phyloP scores from a whole-genome alignment of 306 rosid genomes.

The Mimosa pudica region DNA sequence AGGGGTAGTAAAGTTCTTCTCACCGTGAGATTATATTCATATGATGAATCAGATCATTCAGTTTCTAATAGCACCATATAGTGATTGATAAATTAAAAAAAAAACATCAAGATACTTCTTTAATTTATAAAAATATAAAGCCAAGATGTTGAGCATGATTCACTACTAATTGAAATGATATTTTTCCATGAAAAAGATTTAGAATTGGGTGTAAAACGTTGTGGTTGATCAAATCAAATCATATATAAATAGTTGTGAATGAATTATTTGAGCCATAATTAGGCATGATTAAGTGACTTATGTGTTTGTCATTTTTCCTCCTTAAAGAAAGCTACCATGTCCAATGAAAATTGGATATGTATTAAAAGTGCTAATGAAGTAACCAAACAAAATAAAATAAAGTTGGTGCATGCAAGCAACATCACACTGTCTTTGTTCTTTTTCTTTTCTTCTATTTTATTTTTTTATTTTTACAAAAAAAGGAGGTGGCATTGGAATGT shows the following conservation, averaged over 20 bases:
- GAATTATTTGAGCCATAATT: neutral
- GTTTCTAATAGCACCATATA: too few species aligned
- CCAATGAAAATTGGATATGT: neutral
- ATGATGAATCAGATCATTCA: too few species aligned
- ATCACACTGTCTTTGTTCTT: neutral
- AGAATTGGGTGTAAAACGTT: neutral
- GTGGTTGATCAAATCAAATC: neutral
- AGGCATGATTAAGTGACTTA: neutral
- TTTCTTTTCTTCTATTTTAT: neutral
- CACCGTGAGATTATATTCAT: too few species aligned
- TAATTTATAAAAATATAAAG: neutral
- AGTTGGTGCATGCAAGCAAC: conserved; percentile 10
- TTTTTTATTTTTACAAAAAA: neutral
- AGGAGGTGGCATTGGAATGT: neutral
- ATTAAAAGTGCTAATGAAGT: neutral
- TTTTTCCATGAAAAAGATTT: neutral
- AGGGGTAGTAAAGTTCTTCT: too few species aligned
- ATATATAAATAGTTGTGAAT: neutral
- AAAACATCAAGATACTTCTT: neutral
- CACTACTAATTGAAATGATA: neutral
- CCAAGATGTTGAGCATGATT: neutral
- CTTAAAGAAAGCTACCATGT: conserved; percentile 2
- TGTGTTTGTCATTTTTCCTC: conserved; percentile 5
- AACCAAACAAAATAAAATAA: neutral
- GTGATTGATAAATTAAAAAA: too few species aligned